phyloP scores from a whole-genome alignment of 2,329 filamentous ascomycete genomes.

The Aspergillus udagawae region DNA sequence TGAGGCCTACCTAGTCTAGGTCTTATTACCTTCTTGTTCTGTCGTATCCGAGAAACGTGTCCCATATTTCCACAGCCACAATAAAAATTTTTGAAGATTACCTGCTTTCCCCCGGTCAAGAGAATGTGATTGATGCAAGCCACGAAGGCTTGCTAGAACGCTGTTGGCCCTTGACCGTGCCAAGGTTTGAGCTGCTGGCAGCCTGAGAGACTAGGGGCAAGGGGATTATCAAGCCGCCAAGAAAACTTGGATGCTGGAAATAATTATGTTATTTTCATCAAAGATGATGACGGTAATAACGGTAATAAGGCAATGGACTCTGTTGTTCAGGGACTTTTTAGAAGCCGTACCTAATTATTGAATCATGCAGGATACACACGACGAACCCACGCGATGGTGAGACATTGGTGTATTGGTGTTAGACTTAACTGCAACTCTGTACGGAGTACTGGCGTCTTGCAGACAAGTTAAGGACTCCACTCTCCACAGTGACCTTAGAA shows the following conservation, averaged over 20 bases:
- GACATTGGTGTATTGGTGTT: background rate
- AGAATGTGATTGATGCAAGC: background rate
- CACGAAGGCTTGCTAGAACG: background rate
- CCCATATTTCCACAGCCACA: background rate
- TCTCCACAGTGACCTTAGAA: background rate
- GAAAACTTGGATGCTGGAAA: background rate
- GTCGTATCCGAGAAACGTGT: background rate
- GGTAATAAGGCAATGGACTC: background rate
- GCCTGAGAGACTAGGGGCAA: background rate
- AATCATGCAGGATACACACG: background rate
- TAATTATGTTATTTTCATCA: background rate
- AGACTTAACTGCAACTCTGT: background rate
- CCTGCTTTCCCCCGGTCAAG: background rate
- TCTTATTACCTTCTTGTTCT: background rate
- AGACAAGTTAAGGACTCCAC: background rate
- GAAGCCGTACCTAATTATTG: background rate
- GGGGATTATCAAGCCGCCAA: background rate
- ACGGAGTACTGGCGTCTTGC: background rate
- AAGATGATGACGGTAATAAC: background rate
- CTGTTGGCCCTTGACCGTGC: background rate
- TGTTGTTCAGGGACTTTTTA: background rate
- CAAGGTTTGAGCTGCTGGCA: background rate
- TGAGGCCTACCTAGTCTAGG: background rate
- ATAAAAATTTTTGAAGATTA: background rate
- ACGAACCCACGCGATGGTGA: background rate